Evolutionary conservation across 1,284 basidiomycete genomes (phyloP).

Genomic region (Sanguinoderma infundibulare): DNA sequence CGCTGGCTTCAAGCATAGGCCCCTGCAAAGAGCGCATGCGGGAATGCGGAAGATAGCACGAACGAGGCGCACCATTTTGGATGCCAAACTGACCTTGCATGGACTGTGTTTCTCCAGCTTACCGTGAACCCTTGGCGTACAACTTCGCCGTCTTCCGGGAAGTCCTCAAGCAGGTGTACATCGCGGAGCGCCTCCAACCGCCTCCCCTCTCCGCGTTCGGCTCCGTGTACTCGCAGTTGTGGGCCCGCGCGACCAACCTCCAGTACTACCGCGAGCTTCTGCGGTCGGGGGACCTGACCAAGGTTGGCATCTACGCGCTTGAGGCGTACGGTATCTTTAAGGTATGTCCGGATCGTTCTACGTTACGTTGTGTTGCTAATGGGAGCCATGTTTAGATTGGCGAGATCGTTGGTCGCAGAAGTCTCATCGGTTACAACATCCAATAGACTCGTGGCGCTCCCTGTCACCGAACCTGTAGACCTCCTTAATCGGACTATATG

Average conservation of each 20-base stretch:
- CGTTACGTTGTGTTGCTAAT: neutral
- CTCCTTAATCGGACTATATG: conserved; percentile 19
- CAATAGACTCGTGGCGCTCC: conserved; percentile 48
- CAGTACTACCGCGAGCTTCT: conserved; percentile 75
- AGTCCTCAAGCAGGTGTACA: conserved; percentile 89
- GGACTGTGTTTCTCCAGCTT: conserved; percentile 56
- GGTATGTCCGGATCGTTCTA: conserved; percentile 42
- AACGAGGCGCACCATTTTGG: neutral
- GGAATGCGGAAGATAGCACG: too few species aligned
- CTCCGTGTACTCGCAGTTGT: conserved; percentile 78
- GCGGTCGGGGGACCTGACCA: conserved; percentile 79
- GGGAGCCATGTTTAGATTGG: conserved; percentile 62
- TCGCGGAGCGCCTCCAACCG: conserved; percentile 86
- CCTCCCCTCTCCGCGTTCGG: conserved; percentile 73
- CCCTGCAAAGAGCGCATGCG: neutral
- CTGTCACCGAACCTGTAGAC: conserved; percentile 16
- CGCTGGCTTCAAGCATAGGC: neutral
- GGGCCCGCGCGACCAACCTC: conserved; percentile 65
- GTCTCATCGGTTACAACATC: conserved; percentile 84
- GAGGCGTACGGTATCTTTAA: conserved; percentile 92
- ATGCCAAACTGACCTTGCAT: neutral
- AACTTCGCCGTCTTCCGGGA: conserved; percentile 87
- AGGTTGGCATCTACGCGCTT: conserved; percentile 82
- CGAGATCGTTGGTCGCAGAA: conserved; percentile 87
- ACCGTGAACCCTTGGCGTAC: conserved; percentile 83